Conservation (phyloP, 306 rosid species). For the Sphenostylis stenocarpa region DNA sequence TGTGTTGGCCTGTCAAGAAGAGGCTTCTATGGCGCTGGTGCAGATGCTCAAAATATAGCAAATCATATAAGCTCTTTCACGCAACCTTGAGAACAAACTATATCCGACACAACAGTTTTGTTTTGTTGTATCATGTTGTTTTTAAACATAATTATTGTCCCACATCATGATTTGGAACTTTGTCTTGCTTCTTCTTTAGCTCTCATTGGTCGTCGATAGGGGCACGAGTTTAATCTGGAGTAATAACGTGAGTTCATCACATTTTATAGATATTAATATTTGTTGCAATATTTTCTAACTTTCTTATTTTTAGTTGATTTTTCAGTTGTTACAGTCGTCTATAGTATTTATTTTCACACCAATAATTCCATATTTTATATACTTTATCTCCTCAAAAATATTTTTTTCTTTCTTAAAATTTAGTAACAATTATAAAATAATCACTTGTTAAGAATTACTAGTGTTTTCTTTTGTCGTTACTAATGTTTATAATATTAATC, state of each 20-base stretch:
- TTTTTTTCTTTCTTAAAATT: too few species aligned
- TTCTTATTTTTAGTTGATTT: too few species aligned
- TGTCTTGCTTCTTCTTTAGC: neutral
- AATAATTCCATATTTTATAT: too few species aligned
- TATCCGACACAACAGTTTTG: neutral
- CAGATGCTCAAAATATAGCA: constrained; percentile 66
- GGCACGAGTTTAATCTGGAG: neutral
- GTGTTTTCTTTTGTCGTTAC: too few species aligned
- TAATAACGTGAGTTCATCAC: neutral
- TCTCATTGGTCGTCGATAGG: neutral
- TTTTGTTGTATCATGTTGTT: neutral
- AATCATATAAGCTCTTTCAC: constrained; percentile 38
- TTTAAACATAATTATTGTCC: neutral
- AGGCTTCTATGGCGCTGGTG: constrained; percentile 57
- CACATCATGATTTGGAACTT: neutral
- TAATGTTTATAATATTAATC: too few species aligned
- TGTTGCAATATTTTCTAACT: too few species aligned
- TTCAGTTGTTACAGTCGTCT: too few species aligned
- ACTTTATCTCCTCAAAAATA: too few species aligned
- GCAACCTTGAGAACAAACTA: neutral
- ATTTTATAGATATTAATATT: neutral
- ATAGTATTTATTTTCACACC: too few species aligned
- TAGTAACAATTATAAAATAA: too few species aligned
- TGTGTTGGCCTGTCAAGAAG: constrained; percentile 66
- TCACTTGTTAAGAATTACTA: too few species aligned